Conservation (phyloP, 1,284 basidiomycete species). For the Bondarzewia mesenterica region DNA sequence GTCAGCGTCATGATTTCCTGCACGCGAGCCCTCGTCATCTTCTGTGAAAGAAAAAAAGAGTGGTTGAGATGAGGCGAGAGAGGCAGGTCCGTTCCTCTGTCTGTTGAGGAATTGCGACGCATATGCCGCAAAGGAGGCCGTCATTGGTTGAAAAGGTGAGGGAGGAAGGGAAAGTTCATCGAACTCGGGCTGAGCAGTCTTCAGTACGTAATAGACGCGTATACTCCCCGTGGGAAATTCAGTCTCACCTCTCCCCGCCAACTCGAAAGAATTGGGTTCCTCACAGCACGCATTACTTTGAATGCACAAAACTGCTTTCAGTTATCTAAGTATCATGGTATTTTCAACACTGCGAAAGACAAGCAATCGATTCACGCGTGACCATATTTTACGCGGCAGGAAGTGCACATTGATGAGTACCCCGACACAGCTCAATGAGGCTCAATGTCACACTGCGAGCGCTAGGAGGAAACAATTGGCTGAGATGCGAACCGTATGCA, state of each 20-base stretch:
- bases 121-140: conserved; percentile 57
- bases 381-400: too few species aligned
- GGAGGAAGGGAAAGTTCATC: background rate
- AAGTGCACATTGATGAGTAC: too few species aligned
- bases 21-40: conserved; percentile 58
- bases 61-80: conserved; percentile 58
- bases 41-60: conserved; percentile 78
- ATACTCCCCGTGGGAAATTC: background rate
- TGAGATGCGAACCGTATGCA: too few species aligned
- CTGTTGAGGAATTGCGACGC: conserved; percentile 59
- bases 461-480: too few species aligned
- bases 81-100: conserved; percentile 34
- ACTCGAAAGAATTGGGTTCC: too few species aligned
- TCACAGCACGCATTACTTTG: too few species aligned
- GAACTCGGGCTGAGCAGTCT: background rate
- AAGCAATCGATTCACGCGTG: too few species aligned
- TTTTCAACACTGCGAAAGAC: too few species aligned
- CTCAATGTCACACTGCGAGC: too few species aligned
- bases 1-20: conserved; percentile 39
- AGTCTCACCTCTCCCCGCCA: background rate
- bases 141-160: conserved; percentile 24
- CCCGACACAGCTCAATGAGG: too few species aligned
- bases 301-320: too few species aligned
- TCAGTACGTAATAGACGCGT: background rate
- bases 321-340: too few species aligned